Percentiles rank a stretch among this genome's conserved stretches.
phyloP scores from a whole-genome alignment of 345 rosid species.

The Passiflora organensis region DNA sequence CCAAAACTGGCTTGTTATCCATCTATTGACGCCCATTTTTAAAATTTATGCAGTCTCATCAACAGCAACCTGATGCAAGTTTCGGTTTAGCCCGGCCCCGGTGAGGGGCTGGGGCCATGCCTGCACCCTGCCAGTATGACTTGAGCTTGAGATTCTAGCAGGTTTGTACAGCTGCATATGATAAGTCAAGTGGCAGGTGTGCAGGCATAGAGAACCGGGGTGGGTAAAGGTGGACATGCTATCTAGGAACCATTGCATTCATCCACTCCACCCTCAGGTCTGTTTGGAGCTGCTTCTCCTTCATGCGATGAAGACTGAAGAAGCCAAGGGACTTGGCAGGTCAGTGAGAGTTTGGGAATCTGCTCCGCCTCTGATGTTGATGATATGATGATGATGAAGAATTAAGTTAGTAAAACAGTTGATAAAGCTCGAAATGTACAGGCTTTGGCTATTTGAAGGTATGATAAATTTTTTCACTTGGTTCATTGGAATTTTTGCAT shows the following conservation, averaged over 20 bases:
- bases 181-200: conserved; percentile 37
- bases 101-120: conserved; percentile 90
- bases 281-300: conserved; percentile 24
- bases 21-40: conserved; percentile 1
- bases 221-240: conserved; percentile 25
- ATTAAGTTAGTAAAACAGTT: conserved; percentile 8
- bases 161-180: conserved; percentile 7
- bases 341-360: conserved; percentile 2
- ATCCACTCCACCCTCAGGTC: conserved; percentile 28
- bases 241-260: neutral
- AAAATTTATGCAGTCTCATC: conserved; percentile 43
- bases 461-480: neutral
- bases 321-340: conserved; percentile 23
- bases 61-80: conserved; percentile 68
- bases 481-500: neutral
- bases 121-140: conserved; percentile 48
- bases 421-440: conserved; percentile 15
- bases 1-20: neutral
- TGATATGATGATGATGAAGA: conserved; percentile 8
- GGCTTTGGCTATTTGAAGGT: conserved; percentile 23
- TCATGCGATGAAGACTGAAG: conserved; percentile 20
- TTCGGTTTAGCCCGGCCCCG: conserved; percentile 93
- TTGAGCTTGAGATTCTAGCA: conserved; percentile 12
- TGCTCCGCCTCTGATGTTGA: conserved; percentile 21
- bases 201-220: conserved; percentile 62